These are phyloP conservation scores for Pleurotus ostreatus DNA, from an alignment of 768 basidiomycete genomes.

Conservation along the genomic window DNA sequence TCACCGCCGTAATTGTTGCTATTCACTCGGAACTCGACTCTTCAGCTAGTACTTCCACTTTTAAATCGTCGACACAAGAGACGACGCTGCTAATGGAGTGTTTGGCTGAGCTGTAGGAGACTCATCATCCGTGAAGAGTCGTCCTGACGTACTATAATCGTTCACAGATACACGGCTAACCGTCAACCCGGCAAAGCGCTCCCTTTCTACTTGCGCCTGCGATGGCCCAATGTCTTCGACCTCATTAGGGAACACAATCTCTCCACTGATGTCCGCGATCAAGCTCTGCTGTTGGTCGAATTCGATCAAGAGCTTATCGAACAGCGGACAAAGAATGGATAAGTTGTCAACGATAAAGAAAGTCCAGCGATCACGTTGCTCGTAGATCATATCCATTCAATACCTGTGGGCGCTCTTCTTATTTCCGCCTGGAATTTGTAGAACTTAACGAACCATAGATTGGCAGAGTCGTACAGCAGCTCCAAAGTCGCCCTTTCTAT, in stretches of 20 bases:
- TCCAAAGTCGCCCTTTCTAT: conserved; percentile 71
- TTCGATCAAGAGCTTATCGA: conserved; percentile 88
- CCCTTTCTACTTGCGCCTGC: conserved; percentile 82
- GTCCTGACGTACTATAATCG: too few relatives aligned
- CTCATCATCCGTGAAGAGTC: neutral
- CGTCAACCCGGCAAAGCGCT: conserved; percentile 94
- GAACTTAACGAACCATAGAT: conserved; percentile 47
- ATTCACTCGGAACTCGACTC: conserved; percentile 80
- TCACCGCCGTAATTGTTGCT: conserved; percentile 83
- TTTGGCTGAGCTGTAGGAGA: conserved; percentile 78
- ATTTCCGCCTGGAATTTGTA: neutral
- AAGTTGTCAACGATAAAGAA: conserved; percentile 32
- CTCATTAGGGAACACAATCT: conserved; percentile 91
- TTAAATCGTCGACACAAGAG: conserved; percentile 37
- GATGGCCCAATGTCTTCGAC: conserved; percentile 87
- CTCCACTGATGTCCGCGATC: conserved; percentile 93
- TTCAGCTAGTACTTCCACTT: conserved; percentile 44
- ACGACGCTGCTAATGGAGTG: conserved; percentile 82
- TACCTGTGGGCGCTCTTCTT: conserved; percentile 62
- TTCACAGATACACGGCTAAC: conserved; percentile 70
- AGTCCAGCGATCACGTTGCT: conserved; percentile 84
- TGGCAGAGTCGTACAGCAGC: conserved; percentile 82
- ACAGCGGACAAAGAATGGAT: conserved; percentile 42
- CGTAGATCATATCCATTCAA: conserved; percentile 93
- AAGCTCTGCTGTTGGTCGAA: conserved; percentile 87